Percentiles rank a stretch among this genome's conserved stretches.
These are phyloP conservation scores for Tephrocybe sp. DNA, from an alignment of 768 basidiomycete genomes.

Conservation along the genomic window DNA sequence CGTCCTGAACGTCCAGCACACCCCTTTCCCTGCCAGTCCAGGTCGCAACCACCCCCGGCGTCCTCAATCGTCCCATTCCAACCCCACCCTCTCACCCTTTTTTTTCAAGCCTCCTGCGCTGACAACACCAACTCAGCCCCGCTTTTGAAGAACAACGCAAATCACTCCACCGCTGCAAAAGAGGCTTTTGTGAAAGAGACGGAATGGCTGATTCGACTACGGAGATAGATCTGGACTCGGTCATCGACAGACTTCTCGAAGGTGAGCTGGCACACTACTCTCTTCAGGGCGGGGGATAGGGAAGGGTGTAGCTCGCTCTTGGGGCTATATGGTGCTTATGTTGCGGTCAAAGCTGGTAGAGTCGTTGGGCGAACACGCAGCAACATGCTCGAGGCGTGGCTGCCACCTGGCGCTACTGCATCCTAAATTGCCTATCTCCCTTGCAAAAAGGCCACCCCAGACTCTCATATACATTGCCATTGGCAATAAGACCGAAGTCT, in stretches of 20 bases:
- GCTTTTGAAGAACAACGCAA: conserved; percentile 3
- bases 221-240: conserved; percentile 98
- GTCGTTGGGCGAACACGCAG: background rate
- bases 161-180: conserved; percentile 9
- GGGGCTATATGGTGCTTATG: conserved; percentile 3
- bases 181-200: conserved; percentile 16
- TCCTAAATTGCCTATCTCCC: background rate
- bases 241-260: conserved; percentile 97
- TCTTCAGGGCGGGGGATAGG: background rate
- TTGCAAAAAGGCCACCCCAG: background rate
- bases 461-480: background rate
- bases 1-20: conserved; percentile 14
- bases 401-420: conserved; percentile 14
- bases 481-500: background rate
- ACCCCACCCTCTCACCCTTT: conserved; percentile 13
- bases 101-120: conserved; percentile 10
- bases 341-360: background rate
- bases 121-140: conserved; percentile 7
- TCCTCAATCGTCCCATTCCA: conserved; percentile 5
- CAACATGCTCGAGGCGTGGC: conserved; percentile 6
- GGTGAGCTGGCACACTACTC: conserved; percentile 54
- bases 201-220: conserved; percentile 76
- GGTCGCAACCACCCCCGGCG: conserved; percentile 10
- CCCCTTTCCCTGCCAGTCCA: conserved; percentile 14
- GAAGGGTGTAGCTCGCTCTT: background rate